Evolutionary conservation across 345 rosid species (phyloP).

Genomic region (Eucalyptus melliodora): DNA sequence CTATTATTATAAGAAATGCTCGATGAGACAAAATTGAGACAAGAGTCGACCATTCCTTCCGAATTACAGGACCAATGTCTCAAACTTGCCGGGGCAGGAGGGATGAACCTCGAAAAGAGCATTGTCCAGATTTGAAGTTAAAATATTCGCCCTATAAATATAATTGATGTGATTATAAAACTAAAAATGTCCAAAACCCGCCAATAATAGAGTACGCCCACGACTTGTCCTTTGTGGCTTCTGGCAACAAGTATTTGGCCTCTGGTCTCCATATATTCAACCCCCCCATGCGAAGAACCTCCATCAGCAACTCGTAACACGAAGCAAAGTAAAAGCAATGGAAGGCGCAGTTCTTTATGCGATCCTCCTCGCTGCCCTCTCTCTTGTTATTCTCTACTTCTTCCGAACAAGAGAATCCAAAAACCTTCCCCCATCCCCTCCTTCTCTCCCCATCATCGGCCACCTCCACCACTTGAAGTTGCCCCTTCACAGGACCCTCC

Average conservation of each 20-base stretch:
- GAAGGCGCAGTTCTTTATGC: background rate
- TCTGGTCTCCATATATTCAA: background rate
- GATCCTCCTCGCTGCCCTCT: background rate
- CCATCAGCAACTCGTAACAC: background rate
- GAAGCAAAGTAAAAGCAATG: background rate
- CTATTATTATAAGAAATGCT: too few relatives aligned
- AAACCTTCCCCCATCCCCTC: constrained; percentile 28
- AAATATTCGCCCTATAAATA: background rate
- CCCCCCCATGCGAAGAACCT: background rate
- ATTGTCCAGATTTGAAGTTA: too few relatives aligned
- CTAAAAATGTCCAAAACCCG: background rate
- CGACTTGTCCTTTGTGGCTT: background rate
- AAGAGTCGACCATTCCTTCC: background rate
- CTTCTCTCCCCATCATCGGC: constrained; percentile 9
- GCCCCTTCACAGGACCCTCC: constrained; percentile 8
- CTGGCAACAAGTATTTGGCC: background rate
- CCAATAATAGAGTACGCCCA: background rate
- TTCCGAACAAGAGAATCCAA: background rate
- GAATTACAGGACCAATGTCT: background rate
- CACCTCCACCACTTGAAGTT: constrained; percentile 27
- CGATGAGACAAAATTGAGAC: background rate
- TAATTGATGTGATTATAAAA: background rate
- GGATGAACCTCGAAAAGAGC: background rate
- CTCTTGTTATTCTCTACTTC: background rate
- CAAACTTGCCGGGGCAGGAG: background rate